Evolutionary conservation across 208 protist genomes (phyloP), one percentile per base, ranked within the genome.

Genomic region (Leishmania martiniquensis): DNA sequence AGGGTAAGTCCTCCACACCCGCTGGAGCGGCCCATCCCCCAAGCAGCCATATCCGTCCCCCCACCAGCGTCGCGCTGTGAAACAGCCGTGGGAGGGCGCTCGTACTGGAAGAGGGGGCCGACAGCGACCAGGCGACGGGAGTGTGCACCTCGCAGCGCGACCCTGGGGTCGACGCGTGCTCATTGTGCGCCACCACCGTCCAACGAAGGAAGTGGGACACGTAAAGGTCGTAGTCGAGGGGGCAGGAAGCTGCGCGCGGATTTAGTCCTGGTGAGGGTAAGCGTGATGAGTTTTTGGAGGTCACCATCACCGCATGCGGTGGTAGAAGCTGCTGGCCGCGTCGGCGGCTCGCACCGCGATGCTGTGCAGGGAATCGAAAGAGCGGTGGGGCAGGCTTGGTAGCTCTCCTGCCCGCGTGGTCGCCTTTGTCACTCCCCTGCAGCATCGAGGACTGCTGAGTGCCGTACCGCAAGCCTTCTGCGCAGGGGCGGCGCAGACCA

Each of bases 41-140:
- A 12, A 83, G 52, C 25, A 83, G 74, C 79, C 79, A 83, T 54
- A 83, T 72, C 32, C 79, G 73, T 9, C 59, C 51, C 29, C 74
- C 49, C 32, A 83, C 55, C 65, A 63, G 34, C 17, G 79, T 83
- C 20, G 79, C 79, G 12, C 68, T 83, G 79, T 83, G 79, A 65
- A 78, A 83, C 32, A 83, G 45, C 22, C 69, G 73, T 47, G 66
- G 47, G 42, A 22, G 29, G 15, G 42, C 34, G 34, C 29, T 34
- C 65, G 12, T 10, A 69, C 37, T 49, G 37, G 42, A 25, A 69
- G 65, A 49, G 20, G 65, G 25, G 29, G 65, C 44, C 25, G 39
- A 32, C 39, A 17, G 20, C 5, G 25, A 15, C 2, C 25, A 4
- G 7, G 65, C 49, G n/a, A 10, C 22, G 44, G 44, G 17, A 22